These are phyloP conservation scores for Uronychia binucleata DNA, from an alignment of 73 alveolate genomes.

Conservation along the genomic window DNA sequence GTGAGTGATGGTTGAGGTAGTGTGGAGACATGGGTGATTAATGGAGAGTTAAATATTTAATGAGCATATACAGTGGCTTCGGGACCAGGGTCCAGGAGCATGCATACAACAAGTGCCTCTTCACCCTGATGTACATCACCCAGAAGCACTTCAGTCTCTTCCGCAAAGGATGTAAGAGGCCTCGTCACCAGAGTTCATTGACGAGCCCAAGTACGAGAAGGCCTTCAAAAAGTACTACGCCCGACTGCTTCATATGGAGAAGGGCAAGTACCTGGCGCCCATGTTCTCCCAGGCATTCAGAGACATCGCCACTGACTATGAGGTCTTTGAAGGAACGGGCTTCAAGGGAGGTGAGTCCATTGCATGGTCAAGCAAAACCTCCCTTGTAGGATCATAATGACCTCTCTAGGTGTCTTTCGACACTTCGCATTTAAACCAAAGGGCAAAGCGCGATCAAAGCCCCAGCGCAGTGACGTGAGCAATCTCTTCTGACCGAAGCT, in stretches of 20 bases:
- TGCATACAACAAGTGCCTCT: neutral
- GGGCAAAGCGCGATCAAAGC: neutral
- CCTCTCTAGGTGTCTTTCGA: neutral
- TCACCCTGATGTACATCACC: neutral
- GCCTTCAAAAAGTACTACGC: neutral
- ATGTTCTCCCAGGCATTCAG: neutral
- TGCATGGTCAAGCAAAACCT: neutral
- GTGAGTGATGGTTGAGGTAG: too few relatives aligned
- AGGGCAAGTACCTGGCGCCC: neutral
- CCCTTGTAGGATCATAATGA: neutral
- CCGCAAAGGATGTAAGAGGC: neutral
- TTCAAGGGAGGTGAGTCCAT: neutral
- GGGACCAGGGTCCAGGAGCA: neutral
- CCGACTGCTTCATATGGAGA: neutral
- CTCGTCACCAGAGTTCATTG: neutral
- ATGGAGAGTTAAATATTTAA: too few relatives aligned
- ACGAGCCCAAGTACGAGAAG: neutral
- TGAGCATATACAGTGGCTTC: too few relatives aligned
- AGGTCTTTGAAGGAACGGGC: neutral
- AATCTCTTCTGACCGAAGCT: neutral
- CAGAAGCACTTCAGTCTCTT: neutral
- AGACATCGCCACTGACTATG: neutral
- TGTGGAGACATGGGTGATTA: too few relatives aligned
- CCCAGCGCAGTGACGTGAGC: neutral
- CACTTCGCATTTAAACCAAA: neutral